Base-by-base conservation (phyloP, 441 rosid genomes). In the Gossypium lobatum region DNA sequence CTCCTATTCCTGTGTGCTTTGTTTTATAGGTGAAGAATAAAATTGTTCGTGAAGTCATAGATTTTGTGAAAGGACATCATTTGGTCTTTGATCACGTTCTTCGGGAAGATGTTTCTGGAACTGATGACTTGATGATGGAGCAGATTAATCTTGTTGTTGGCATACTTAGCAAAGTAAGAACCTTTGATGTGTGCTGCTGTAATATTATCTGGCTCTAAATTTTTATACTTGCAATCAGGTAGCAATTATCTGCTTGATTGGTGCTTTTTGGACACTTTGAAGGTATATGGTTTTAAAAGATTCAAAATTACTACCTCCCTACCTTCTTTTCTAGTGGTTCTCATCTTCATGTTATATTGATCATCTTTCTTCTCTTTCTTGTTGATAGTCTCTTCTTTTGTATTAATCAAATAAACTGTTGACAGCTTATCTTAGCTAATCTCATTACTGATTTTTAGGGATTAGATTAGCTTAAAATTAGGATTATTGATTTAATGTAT, bases 121-220 rank as follows among this genome's bases (percentile, higher is more conserved):
- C 88, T 70, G 90, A 90, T 85, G 96, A 91, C 77, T 74, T 87
- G 82, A 83, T 83, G 79, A 84, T 86, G 93, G 99, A 93, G 85
- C 98, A 91, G 82, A 86, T 90, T 58, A 88, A 86, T 83, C 97
- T 95, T 72, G 88, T 91, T 68, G 98, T 91, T 82, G 99, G 98
- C 76, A 87, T 89, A 75, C 86, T 95, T 46, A 89, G 91, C 88
- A 95, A 93, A 95, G 98, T 86, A 79, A 75, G 74, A 61, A 66
- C 34, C 57, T 54, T 76, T 5, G 42, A 71, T 42, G 14, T 42
- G 59, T 31, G 34, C 50, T 34, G 34, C 1, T 31, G 18, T 48
- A 67, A 25, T 25, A 48, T 20, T n/a, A 25, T 58, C 18, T 16
- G 18, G 18, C 26, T 61, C 46, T 61, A 50, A 10, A 31, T 60